Percentiles rank a stretch among this genome's conserved stretches.
Evolutionary conservation across 495 filamentous ascomycete genomes (phyloP).

Genomic region (Parathielavia appendiculata): DNA sequence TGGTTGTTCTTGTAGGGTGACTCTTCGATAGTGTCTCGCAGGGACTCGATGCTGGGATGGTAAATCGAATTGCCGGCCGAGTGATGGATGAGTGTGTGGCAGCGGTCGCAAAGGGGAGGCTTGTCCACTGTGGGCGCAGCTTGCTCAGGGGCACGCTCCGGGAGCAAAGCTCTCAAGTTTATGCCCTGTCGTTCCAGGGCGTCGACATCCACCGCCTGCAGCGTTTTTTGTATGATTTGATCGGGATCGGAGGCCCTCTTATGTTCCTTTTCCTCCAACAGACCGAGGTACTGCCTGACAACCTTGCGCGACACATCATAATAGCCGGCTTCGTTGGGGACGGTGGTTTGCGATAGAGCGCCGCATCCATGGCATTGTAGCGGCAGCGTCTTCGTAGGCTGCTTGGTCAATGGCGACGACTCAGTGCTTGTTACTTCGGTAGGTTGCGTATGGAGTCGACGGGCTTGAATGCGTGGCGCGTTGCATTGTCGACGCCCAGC

Average conservation of each 20-base stretch:
- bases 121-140: slow-evolving; percentile 1
- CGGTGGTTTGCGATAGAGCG: slow-evolving; percentile 67
- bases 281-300: slow-evolving; percentile 43
- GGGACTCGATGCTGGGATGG: slow-evolving; percentile 71
- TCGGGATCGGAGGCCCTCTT: slow-evolving; percentile 27
- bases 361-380: slow-evolving; percentile 80
- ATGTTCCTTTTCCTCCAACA: slow-evolving; percentile 18
- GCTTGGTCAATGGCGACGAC: background rate
- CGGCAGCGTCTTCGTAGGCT: slow-evolving; percentile 42
- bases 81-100: slow-evolving; percentile 75
- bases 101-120: slow-evolving; percentile 72
- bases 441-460: slow-evolving; percentile 31
- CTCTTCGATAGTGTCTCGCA: slow-evolving; percentile 75
- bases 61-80: slow-evolving; percentile 60
- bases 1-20: slow-evolving; percentile 85
- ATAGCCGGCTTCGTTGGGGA: slow-evolving; percentile 69
- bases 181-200: slow-evolving; percentile 42
- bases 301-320: slow-evolving; percentile 57
- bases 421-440: background rate
- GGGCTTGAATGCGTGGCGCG: slow-evolving; percentile 23
- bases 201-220: slow-evolving; percentile 37
- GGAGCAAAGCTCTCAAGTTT: slow-evolving; percentile 31
- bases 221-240: slow-evolving; percentile 37
- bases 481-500: slow-evolving; percentile 7
- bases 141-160: slow-evolving; percentile 16